Evolutionary conservation across 345 rosid genomes (phyloP).

Genomic region (Eucalyptus regnans): DNA sequence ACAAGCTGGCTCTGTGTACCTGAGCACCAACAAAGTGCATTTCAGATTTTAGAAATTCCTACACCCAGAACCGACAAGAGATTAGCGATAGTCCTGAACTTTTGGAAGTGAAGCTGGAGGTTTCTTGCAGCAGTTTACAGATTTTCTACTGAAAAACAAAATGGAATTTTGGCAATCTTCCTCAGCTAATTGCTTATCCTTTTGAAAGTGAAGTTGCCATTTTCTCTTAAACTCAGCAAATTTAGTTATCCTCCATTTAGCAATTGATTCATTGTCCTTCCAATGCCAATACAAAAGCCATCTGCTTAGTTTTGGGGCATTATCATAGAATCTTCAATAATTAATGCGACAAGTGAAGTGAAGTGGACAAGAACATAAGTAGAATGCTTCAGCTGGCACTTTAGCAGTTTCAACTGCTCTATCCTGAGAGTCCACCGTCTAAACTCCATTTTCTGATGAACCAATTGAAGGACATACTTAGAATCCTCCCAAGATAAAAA

Average conservation of each 20-base stretch:
- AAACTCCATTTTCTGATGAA: neutral
- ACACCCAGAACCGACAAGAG: neutral
- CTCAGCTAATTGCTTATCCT: neutral
- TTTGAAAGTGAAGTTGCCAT: neutral
- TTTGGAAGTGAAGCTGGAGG: neutral
- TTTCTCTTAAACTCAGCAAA: neutral
- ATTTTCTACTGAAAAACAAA: neutral
- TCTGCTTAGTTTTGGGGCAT: neutral
- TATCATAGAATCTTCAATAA: neutral
- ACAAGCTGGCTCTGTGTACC: conserved; percentile 84
- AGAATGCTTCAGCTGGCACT: neutral
- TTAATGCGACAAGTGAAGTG: neutral
- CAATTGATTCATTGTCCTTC: neutral
- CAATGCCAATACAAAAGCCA: neutral
- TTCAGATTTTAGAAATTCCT: neutral
- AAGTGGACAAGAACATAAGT: neutral
- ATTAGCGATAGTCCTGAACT: neutral
- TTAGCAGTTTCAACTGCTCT: neutral
- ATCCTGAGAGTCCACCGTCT: neutral
- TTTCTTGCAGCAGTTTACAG: neutral
- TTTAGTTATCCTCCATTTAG: neutral
- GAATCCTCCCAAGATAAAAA: neutral
- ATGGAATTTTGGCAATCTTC: neutral
- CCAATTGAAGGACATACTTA: neutral
- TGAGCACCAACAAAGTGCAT: neutral